Conservation (phyloP, 2,329 filamentous ascomycete genomes). For the Colletotrichum spaethianum region DNA sequence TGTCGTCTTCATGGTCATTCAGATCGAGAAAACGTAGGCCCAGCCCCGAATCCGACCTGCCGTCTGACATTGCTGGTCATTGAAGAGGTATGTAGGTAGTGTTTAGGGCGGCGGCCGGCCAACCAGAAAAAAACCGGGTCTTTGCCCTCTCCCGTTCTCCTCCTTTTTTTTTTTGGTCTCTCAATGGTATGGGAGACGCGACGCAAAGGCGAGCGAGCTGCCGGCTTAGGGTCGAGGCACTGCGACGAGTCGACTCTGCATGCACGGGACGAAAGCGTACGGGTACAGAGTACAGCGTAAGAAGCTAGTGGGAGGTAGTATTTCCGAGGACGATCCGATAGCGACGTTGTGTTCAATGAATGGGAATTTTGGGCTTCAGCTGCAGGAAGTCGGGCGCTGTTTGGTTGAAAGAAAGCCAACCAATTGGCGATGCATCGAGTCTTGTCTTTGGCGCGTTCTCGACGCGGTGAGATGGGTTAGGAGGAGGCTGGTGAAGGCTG, state of each 20-base stretch:
- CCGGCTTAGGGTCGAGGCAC: conserved; percentile 26
- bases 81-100: conserved; percentile 27
- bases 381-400: conserved; percentile 32
- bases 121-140: conserved; percentile 38
- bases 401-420: conserved; percentile 33
- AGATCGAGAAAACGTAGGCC: conserved; percentile 41
- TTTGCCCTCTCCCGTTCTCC: conserved; percentile 22
- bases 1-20: conserved; percentile 40
- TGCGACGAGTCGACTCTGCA: conserved; percentile 34
- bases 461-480: conserved; percentile 36
- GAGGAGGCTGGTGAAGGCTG: conserved; percentile 32
- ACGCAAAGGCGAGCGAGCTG: conserved; percentile 16
- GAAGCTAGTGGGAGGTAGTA: conserved; percentile 32
- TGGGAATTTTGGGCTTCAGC: conserved; percentile 26
- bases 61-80: conserved; percentile 39
- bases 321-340: conserved; percentile 35
- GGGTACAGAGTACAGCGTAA: conserved; percentile 4
- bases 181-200: conserved; percentile 30
- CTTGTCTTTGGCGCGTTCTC: conserved; percentile 38
- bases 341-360: conserved; percentile 23
- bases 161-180: conserved; percentile 9
- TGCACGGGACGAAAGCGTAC: conserved; percentile 22
- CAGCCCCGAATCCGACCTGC: conserved; percentile 42
- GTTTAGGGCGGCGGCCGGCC: conserved; percentile 33
- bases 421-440: conserved; percentile 37